A percentile compares a stretch with the other conserved stretches of the same genome.
These are phyloP conservation scores for Phytophthora chlamydospora DNA, from an alignment of 352 stramenopile genomes.

Conservation along the genomic window DNA sequence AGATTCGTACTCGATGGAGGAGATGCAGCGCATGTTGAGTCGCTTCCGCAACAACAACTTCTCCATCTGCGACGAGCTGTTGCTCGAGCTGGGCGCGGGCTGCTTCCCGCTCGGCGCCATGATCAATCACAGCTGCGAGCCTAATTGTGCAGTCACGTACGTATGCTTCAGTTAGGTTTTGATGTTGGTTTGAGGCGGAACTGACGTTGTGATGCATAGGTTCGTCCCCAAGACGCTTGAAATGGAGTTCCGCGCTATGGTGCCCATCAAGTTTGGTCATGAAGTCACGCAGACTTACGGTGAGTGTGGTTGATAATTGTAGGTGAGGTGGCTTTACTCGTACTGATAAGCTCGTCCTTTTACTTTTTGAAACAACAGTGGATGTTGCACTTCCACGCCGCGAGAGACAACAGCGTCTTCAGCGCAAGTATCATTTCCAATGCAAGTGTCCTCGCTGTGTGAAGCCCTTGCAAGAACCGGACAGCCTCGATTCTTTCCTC, in stretches of 20 bases:
- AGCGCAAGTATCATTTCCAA: conserved; percentile 68
- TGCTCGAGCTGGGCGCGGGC: conserved; percentile 59
- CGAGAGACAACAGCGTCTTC: conserved; percentile 50
- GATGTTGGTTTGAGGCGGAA: not conserved
- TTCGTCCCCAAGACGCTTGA: conserved; percentile 52
- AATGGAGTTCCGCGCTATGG: conserved; percentile 64
- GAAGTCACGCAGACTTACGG: conserved; percentile 76
- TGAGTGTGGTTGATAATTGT: conserved; percentile 17
- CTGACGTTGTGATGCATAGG: conserved; percentile 9
- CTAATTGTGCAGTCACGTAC: conserved; percentile 74
- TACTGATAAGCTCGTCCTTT: conserved; percentile 4
- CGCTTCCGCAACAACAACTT: conserved; percentile 85
- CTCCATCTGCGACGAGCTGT: conserved; percentile 67
- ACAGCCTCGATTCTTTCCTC: conserved; percentile 47
- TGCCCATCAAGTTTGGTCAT: conserved; percentile 46
- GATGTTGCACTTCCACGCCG: conserved; percentile 59
- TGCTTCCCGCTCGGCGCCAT: conserved; percentile 75
- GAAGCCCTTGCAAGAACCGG: conserved; percentile 30
- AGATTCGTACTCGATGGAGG: conserved; percentile 32
- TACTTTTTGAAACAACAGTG: conserved; percentile 35
- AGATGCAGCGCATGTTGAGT: conserved; percentile 70
- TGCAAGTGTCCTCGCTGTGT: conserved; percentile 62
- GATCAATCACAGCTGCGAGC: conserved; percentile 79
- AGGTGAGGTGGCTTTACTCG: not conserved
- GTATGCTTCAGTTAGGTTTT: conserved; percentile 11